Base-by-base conservation (phyloP, 805 yeast genomes). In the Groenewaldozyma salmanticensis region DNA sequence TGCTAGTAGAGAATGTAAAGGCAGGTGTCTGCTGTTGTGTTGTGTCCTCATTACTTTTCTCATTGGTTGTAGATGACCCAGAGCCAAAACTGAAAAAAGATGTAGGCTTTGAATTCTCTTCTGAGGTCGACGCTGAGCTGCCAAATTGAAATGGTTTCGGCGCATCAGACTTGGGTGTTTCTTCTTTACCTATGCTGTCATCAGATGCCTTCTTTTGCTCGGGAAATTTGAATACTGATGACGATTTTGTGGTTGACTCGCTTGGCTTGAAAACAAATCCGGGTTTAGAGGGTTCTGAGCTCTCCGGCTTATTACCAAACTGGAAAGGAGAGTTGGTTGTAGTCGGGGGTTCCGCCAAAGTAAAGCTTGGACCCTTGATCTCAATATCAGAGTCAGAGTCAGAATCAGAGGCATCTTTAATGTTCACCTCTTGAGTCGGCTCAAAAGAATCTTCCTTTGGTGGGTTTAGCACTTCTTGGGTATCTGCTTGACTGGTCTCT, bases 321-420 rank as follows among this genome's bases (percentile, higher is more conserved):
- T 67, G 64, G 56, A 75, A 75, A 4, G 71, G 73, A n/a, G 76
- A 66, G 42, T 68, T 31, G 16, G 29, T 15, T 2, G 74, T 66
- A 3, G 68, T 68, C 40, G 79, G 79, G 21, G 70, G 66, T 21
- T 64, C 52, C 13, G 55, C 57, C 22, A 74, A 47, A 5, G 68
- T 70, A 56, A 84, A 84, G 11, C 67, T 60, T 17, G 94, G 94
- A 1, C 94, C 94, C 58, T 82, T 74, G 21, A 81, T 71, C 54
- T 77, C 79, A 20, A 78, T 60, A 29, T 77, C 82, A 17, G 77
- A 76, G 27, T 77, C 83, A 1, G 74, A 67, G 35, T 74, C 79
- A 1, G 71, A 64, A 20, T 19, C n/a, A 17, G 19, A 33, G 22
- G 38, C 21, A 11, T 33, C 36, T 7, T 33, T 27, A 16, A 33